A percentile compares a stretch with the other conserved stretches of the same genome.
Evolutionary conservation across 129 eudicot genomes (phyloP).

Genomic region (Chrysanthemum seticuspe): DNA sequence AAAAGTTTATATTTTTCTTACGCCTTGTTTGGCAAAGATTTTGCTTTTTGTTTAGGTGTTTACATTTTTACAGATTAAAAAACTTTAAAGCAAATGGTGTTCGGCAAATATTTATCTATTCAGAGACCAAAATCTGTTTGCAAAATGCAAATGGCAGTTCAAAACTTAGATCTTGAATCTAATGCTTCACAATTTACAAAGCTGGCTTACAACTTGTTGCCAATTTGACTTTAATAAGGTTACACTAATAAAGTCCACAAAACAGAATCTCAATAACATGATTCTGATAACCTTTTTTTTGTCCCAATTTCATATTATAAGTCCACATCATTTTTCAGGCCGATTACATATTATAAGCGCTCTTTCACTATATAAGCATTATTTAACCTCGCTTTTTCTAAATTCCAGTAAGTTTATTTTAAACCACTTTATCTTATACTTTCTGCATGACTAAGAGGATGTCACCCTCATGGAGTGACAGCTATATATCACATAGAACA

Average conservation of each 20-base stretch:
- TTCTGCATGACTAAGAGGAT: not conserved
- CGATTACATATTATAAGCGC: not conserved
- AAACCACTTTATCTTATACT: conserved; percentile 3
- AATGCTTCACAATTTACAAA: not conserved
- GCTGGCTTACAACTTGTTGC: not conserved
- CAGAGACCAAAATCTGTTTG: not conserved
- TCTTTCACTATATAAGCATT: conserved; percentile 2
- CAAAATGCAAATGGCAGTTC: conserved; percentile 1
- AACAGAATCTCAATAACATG: not conserved
- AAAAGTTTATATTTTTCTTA: not conserved
- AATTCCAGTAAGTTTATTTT: conserved; percentile 4
- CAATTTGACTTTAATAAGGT: not conserved
- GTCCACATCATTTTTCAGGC: not conserved
- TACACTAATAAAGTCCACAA: not conserved
- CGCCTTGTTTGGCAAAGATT: not conserved
- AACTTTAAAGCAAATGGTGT: not conserved
- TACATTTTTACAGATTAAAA: not conserved
- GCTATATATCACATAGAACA: not conserved
- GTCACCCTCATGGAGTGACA: conserved; percentile 7
- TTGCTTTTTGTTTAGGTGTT: not conserved
- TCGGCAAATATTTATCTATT: conserved; percentile 2
- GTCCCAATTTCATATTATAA: not conserved
- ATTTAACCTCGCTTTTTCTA: conserved; percentile 1
- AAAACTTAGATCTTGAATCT: not conserved
- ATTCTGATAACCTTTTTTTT: conserved; percentile 5